Percentiles rank a stretch among this genome's conserved stretches.
These are phyloP conservation scores for Paraurostyla sp. DNA, from an alignment of 73 alveolate genomes.

Conservation along the genomic window DNA sequence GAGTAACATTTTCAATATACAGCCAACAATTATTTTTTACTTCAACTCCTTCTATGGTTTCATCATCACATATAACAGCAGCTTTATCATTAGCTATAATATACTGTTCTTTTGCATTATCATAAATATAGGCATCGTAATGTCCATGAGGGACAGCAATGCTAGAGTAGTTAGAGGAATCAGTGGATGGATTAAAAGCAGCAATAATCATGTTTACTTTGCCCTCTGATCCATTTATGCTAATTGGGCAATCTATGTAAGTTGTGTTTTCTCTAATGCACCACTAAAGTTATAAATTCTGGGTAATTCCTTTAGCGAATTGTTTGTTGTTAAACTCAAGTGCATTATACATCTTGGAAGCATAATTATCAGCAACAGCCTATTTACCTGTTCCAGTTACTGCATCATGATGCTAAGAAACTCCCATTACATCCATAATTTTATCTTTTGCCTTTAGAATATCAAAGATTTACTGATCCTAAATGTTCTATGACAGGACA, in stretches of 20 bases:
- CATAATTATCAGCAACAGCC: constrained; percentile 49
- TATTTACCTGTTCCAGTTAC: constrained; percentile 64
- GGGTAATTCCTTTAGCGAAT: not conserved
- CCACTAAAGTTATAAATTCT: not conserved
- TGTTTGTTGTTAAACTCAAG: not conserved
- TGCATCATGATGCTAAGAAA: constrained; percentile 61
- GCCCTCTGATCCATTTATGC: not conserved
- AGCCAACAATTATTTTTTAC: not conserved
- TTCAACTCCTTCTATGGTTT: not conserved
- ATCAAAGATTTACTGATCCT: constrained; percentile 75
- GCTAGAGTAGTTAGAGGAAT: not conserved
- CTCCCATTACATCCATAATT: constrained; percentile 57
- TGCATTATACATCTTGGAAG: constrained; percentile 22
- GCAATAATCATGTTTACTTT: constrained; percentile 27
- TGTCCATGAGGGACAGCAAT: constrained; percentile 62
- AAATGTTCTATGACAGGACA: not conserved
- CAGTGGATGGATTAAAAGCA: constrained; percentile 29
- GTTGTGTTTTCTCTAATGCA: constrained; percentile 35
- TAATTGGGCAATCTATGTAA: constrained; percentile 59
- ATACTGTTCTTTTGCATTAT: not conserved
- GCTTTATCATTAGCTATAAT: not conserved
- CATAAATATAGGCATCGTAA: not conserved
- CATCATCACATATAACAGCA: constrained; percentile 26
- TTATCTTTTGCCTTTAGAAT: constrained; percentile 62
- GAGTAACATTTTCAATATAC: not conserved